Conservation (phyloP, 2,329 filamentous ascomycete species). For the Cordyceps javanica region DNA sequence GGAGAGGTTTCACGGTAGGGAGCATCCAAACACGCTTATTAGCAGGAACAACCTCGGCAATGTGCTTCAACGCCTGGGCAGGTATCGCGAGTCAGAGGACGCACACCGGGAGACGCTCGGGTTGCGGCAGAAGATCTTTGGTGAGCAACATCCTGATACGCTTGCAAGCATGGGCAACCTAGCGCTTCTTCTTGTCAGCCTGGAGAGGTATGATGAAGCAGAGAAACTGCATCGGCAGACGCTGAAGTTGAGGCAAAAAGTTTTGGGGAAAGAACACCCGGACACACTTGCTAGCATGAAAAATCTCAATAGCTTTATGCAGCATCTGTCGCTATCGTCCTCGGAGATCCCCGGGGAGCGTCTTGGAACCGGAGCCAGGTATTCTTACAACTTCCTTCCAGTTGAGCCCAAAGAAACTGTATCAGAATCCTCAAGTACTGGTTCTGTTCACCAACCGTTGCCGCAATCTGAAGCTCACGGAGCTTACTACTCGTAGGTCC, state of each 20-base stretch:
- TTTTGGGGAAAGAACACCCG: neutral
- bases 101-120: conserved; percentile 11
- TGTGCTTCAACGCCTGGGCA: conserved; percentile 6
- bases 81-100: conserved; percentile 16
- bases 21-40: conserved; percentile 13
- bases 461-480: neutral
- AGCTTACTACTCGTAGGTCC: neutral
- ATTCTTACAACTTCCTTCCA: neutral
- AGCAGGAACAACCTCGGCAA: conserved; percentile 16
- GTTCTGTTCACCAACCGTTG: neutral
- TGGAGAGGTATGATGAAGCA: neutral
- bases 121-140: conserved; percentile 8
- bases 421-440: neutral
- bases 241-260: neutral
- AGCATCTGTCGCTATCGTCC: neutral
- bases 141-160: conserved; percentile 2
- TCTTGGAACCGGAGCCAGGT: neutral
- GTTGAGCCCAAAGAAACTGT: neutral
- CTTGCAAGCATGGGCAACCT: neutral
- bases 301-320: neutral
- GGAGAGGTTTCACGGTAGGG: conserved; percentile 3
- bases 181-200: neutral
- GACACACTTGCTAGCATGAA: conserved; percentile 2
- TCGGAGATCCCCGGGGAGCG: neutral
- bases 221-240: neutral